Conservation (phyloP, 139 green algal species). For the Ulvella scutata region DNA sequence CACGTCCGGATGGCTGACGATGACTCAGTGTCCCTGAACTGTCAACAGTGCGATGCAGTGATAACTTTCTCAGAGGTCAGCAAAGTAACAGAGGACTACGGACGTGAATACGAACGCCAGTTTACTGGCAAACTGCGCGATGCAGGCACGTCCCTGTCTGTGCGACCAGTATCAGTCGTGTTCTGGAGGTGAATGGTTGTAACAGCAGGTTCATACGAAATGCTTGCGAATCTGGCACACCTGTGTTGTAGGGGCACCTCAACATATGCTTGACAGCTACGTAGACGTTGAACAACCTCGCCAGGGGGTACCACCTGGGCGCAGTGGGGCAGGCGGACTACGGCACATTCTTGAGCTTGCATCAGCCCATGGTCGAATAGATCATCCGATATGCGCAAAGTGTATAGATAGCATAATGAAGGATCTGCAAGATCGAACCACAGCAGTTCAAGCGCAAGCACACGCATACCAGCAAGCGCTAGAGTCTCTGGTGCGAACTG, state of each 20-base stretch:
- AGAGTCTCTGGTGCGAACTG: too few species aligned
- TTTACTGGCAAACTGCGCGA: too few species aligned
- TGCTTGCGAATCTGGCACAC: background rate
- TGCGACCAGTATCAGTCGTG: too few species aligned
- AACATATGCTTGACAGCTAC: background rate
- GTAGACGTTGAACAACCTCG: background rate
- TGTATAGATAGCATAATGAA: background rate
- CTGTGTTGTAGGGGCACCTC: background rate
- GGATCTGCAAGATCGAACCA: background rate
- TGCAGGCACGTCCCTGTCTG: too few species aligned
- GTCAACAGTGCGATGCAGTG: background rate
- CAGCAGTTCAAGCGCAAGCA: background rate
- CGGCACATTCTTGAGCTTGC: background rate
- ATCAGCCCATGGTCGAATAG: background rate
- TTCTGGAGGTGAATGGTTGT: too few species aligned
- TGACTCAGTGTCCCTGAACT: too few species aligned
- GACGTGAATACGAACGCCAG: too few species aligned
- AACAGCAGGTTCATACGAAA: background rate
- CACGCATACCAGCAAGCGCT: background rate
- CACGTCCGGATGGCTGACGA: too few species aligned
- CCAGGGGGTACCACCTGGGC: background rate
- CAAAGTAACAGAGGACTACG: background rate
- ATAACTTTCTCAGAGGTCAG: background rate
- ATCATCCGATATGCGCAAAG: background rate
- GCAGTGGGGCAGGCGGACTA: background rate